Base-by-base conservation (phyloP, 208 protist genomes). In the Crithidia bombi region DNA sequence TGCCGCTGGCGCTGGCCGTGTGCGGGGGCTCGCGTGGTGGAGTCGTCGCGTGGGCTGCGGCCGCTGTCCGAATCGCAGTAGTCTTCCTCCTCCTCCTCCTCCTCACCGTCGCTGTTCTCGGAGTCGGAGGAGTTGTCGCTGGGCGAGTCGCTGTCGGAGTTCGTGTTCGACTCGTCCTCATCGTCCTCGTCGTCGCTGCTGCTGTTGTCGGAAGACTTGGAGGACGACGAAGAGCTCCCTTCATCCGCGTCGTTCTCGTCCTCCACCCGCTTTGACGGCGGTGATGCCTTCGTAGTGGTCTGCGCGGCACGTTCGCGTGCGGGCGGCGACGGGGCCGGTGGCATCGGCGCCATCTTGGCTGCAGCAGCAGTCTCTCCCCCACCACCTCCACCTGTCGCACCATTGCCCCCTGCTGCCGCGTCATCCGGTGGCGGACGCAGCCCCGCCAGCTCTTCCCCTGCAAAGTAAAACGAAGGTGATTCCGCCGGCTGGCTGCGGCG, bases 381-480 rank as follows among this genome's bases (percentile, higher is more conserved):
- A 5, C 6, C 54, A 25, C 33, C 35, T 19, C 33, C 3, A 25
- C 21, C 21, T 10, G 54, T 21, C 10, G 35, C 52, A 10, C 33
- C 9, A 7, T 30, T 47, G n/a, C 25, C 35, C 25, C 26, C 12
- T 39, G 50, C 4, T 25, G 21, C 25, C 32, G 56, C 36, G 25
- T 46, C 46, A 2, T 33, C 35, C 7, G 28, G 19, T 2, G 46
- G 35, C 23, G 21, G 19, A 9, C 35, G 38, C 17, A 67, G 50
- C 30, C 4, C 49, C 11, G 50, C 58, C 9, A 74, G 58, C n/a
- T 74, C 68, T 3, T 23, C 51, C 10, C 44, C 33, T 0, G 41
- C 44, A 23, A 74, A 74, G 59, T 63, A 74, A 32, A 74, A 74
- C 12, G 68, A 74, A 17, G 68, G 68, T 9, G 68, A 74, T 17